Percentiles rank a stretch among this genome's conserved stretches.
These are phyloP conservation scores for Gelatoporia subvermispora DNA, from an alignment of 768 basidiomycete species.

Conservation along the genomic window DNA sequence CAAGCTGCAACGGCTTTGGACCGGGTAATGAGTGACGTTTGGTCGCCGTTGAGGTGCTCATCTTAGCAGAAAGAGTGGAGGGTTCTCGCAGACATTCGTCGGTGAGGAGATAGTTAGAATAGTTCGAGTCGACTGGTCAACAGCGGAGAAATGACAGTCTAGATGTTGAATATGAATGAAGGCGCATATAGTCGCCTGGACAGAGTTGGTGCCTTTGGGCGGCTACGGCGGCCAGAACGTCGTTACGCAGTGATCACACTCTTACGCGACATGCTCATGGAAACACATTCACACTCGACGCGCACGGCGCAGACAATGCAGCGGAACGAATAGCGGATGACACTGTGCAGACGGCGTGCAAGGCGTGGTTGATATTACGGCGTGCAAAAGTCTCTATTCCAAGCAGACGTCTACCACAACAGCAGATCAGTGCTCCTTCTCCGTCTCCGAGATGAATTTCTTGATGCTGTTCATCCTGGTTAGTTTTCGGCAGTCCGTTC, in stretches of 20 bases:
- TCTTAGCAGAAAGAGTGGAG: neutral
- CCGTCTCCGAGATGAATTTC: slow-evolving; percentile 77
- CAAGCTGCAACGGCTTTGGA: slow-evolving; percentile 46
- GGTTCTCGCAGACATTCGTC: too few species aligned
- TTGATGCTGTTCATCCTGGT: slow-evolving; percentile 64
- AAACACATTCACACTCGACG: too few species aligned
- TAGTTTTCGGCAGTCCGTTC: slow-evolving; percentile 34
- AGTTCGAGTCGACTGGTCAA: neutral
- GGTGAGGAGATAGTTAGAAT: slow-evolving; percentile 1
- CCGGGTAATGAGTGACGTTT: slow-evolving; percentile 17
- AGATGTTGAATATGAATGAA: slow-evolving; percentile 1
- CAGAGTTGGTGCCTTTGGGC: neutral
- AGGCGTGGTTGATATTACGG: neutral
- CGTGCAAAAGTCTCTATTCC: slow-evolving; percentile 10
- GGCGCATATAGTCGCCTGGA: neutral
- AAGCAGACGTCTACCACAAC: slow-evolving; percentile 3
- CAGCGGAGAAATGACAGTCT: neutral
- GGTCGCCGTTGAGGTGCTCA: slow-evolving; percentile 17
- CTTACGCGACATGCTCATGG: too few species aligned
- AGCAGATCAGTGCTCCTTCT: slow-evolving; percentile 55
- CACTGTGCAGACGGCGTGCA: neutral
- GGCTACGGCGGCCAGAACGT: too few species aligned
- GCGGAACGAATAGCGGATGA: neutral
- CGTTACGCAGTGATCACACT: too few species aligned
- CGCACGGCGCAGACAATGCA: neutral